Percentiles rank a stretch among this genome's conserved stretches.
phyloP scores from a whole-genome alignment of 345 rosid genomes.

The Carallia brachiata region DNA sequence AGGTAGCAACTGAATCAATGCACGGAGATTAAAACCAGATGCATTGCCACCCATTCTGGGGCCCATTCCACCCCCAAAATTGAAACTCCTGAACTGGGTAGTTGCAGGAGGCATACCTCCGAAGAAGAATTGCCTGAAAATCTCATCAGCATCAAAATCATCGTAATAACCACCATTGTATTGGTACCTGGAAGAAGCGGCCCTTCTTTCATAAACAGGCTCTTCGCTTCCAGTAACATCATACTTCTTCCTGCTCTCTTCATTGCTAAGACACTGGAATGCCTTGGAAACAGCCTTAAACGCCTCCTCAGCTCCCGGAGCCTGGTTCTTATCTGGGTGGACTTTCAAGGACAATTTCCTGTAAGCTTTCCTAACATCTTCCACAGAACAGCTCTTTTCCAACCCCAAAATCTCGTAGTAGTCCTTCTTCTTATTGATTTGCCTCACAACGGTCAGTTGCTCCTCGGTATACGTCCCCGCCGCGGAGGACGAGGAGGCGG shows the following conservation, averaged over 20 bases:
- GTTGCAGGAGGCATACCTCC: conserved; percentile 82
- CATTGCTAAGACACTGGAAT: conserved; percentile 86
- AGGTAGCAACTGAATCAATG: conserved; percentile 76
- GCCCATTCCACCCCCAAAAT: conserved; percentile 66
- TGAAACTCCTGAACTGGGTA: conserved; percentile 66
- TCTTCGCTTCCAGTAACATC: conserved; percentile 80
- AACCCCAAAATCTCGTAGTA: conserved; percentile 81
- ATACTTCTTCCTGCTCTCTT: conserved; percentile 63
- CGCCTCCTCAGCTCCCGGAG: conserved; percentile 94
- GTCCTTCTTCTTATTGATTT: conserved; percentile 77
- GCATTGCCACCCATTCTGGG: conserved; percentile 50
- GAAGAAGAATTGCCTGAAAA: conserved; percentile 87
- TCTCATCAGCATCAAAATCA: conserved; percentile 88
- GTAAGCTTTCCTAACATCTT: conserved; percentile 82
- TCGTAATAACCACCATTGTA: conserved; percentile 55
- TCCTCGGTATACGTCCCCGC: conserved; percentile 58
- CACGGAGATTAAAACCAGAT: conserved; percentile 60
- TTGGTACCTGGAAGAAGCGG: conserved; percentile 33
- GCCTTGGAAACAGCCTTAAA: conserved; percentile 85
- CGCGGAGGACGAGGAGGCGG: conserved; percentile 24
- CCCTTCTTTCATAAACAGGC: conserved; percentile 49
- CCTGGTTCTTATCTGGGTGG: conserved; percentile 91
- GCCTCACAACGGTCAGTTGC: conserved; percentile 67
- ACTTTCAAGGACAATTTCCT: conserved; percentile 85
- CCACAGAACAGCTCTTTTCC: conserved; percentile 63